Base-by-base conservation (phyloP, 306 rosid species). In the Calophaca sinica region DNA sequence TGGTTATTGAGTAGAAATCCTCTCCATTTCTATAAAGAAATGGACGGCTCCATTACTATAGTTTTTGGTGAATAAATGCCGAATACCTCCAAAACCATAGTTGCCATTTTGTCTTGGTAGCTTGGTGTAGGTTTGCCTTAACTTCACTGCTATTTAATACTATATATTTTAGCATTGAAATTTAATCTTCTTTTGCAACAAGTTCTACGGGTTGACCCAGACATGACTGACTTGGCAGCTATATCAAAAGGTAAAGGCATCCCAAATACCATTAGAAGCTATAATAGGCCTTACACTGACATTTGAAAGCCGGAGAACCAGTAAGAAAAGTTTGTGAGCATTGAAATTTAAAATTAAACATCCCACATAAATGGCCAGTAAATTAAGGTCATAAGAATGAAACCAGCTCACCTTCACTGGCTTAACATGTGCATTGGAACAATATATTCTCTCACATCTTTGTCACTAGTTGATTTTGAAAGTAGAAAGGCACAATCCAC, bases 211-310 rank as follows among this genome's bases (percentile, higher is more conserved):
- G 91, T 74, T 91, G 74, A 76, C 98, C 98, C 11, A 96, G 92
- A 75, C 96, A 93, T 61, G 96, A 80, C 78, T 91, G 96, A 80
- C 78, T 91, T 83, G 45, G 98, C 98, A 45, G 97, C 97, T 86
- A 76, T 66, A 60, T 93, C 97, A 64, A 97, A 93, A 70, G 96
- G 87, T 79, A 93, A 20, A 83, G 42, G 97, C 89, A 71, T 91
- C 98, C 98, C 98, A 93, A 70, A 93, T 93, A 44, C 98, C 98
- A 83, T 93, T 97, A 73, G 98, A 93, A 66, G 97, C 98, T 78
- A 93, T 93, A 72, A 93, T 87, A 41, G 91, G 93, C 75, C 98
- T 85, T 68, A 97, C 97, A 2, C 97, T 97, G 29, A 91, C 92
- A 84, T 73, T 83, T 68, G 97, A 93, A 79, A 93, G 97, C 98